Conservation (phyloP, 768 basidiomycete genomes). For the Amylocystis lapponica region DNA sequence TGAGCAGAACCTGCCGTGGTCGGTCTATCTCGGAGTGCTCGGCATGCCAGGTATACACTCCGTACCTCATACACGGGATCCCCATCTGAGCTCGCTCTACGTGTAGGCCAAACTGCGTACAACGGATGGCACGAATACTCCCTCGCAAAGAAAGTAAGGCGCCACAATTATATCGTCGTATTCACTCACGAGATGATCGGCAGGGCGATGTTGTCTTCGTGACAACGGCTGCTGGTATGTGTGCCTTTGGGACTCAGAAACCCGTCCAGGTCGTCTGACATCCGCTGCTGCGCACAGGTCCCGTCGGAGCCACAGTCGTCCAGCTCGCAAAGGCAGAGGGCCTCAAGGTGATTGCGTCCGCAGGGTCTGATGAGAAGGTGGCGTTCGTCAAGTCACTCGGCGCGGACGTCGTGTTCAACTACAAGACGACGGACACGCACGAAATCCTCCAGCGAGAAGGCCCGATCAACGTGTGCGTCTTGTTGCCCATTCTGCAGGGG, state of each 20-base stretch:
- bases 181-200: background rate
- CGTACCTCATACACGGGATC: background rate
- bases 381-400: conserved; percentile 53
- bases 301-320: conserved; percentile 28
- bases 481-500: background rate
- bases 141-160: conserved; percentile 33
- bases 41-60: conserved; percentile 34
- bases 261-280: no score
- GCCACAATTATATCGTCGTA: background rate
- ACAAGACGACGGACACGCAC: conserved; percentile 50
- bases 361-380: conserved; percentile 70
- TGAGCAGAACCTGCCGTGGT: conserved; percentile 41
- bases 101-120: conserved; percentile 28
- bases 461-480: conserved; percentile 43
- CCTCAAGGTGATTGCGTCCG: conserved; percentile 62
- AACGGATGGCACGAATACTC: conserved; percentile 38
- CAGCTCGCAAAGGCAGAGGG: conserved; percentile 39
- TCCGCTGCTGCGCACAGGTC: no score
- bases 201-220: conserved; percentile 49
- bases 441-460: conserved; percentile 54
- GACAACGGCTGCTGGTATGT: conserved; percentile 34
- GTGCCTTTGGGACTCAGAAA: background rate
- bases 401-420: conserved; percentile 68
- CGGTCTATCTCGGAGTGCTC: conserved; percentile 40
- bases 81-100: background rate